Base-by-base conservation (phyloP, 768 basidiomycete genomes). In the Leucosporidium yakuticum region DNA sequence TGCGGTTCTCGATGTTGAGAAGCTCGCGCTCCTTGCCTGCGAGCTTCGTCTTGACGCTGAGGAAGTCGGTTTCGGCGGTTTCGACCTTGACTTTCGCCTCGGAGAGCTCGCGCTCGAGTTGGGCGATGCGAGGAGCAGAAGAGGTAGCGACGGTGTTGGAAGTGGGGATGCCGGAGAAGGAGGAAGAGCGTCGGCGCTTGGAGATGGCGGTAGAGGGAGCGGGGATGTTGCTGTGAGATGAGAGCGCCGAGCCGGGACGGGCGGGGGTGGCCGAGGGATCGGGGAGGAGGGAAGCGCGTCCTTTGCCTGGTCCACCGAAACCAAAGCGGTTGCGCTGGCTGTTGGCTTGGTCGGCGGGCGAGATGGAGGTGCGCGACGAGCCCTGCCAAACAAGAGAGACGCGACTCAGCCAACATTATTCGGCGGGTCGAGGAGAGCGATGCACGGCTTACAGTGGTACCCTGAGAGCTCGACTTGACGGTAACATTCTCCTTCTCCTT, bases 221-320 rank as follows among this genome's bases (percentile, higher is more conserved):
- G 23, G 65, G 63, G 25, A 70, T 58, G 21, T 27, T 29, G 11
- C 47, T 29, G 4, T 47, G 36, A 12, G 53, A 58, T 19, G 51
- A 23, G 39, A 67, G 62, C 23, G 65, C 27, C 11, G 69, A 70
- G 25, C 62, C 60, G 1, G 69, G 69, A 4, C 69, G 65, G 9
- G 50, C 48, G 51, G 59, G 39, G 0, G 67, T 31, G 29, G 55
- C 21, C 9, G 69, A 59, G 9, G 62, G n/a, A 0, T 61, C 23
- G 1, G 49, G 21, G 2, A 62, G 31, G 20, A 17, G 11, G 47
- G 15, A 27, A 0, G 62, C n/a, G 27, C 39, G 39, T 44, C 39
- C 39, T 15, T 44, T 44, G 14, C 11, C 3, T 9, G 34, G 34
- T 36, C 8, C 39, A 15, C 34, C 31, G 60, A 60, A 67, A 39